These are phyloP conservation scores for Aspergillus bombycis DNA, from an alignment of 2,329 filamentous ascomycete species.

Conservation along the genomic window DNA sequence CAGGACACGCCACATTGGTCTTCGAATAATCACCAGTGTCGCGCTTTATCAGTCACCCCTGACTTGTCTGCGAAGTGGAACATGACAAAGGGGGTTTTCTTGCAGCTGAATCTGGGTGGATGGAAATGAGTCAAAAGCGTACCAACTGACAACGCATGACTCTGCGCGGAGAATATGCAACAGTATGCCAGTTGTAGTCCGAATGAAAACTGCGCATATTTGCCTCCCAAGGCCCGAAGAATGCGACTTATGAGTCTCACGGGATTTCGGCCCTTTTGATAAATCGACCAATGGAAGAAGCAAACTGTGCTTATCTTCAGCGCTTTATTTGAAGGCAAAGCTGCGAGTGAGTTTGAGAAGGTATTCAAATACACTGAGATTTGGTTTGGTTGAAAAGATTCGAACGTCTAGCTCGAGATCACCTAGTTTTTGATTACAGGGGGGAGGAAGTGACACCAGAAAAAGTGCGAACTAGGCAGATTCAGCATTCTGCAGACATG, in stretches of 20 bases:
- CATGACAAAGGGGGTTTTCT: slow-evolving; percentile 9
- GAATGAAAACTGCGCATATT: neutral
- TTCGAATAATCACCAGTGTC: slow-evolving; percentile 1
- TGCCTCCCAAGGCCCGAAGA: neutral
- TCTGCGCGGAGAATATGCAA: neutral
- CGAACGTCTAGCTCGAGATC: neutral
- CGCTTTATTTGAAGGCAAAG: neutral
- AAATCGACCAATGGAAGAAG: neutral
- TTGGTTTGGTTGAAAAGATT: neutral
- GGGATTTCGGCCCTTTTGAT: neutral
- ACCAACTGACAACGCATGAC: neutral
- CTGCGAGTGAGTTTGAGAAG: neutral
- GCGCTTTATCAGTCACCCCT: slow-evolving; percentile 6
- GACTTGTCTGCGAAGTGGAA: neutral
- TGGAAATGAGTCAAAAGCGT: neutral
- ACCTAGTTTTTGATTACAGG: neutral
- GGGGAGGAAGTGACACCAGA: neutral
- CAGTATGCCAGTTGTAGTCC: neutral
- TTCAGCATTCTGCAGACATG: neutral
- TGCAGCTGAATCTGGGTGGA: neutral
- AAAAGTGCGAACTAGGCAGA: neutral
- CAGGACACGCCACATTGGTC: neutral
- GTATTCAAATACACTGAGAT: neutral
- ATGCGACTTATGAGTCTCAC: neutral
- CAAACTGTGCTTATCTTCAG: neutral